Conservation (phyloP, 1,284 basidiomycete species). For the Fomitopsis pinicola region DNA sequence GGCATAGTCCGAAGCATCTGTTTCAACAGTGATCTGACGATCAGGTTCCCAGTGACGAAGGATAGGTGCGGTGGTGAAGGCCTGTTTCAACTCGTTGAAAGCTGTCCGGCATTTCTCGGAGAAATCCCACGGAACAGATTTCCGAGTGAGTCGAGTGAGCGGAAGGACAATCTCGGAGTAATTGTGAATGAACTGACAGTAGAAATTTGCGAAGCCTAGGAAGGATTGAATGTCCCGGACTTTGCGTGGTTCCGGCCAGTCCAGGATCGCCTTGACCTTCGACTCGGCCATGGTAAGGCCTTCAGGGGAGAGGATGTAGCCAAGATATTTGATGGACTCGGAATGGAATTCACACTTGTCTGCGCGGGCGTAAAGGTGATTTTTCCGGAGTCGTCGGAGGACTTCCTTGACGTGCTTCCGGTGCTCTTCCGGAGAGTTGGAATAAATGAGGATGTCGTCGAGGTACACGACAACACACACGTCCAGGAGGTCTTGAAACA, state of each 20-base stretch:
- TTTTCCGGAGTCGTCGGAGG: not conserved
- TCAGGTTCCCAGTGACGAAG: slow-evolving; percentile 28
- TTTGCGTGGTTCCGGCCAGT: slow-evolving; percentile 34
- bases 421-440: slow-evolving; percentile 18
- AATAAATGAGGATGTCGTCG: slow-evolving; percentile 25
- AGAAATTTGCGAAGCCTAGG: slow-evolving; percentile 36
- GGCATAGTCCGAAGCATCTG: slow-evolving; percentile 22
- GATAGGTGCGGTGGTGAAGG: slow-evolving; percentile 18
- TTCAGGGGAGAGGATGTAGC: slow-evolving; percentile 29
- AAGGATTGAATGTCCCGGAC: slow-evolving; percentile 29
- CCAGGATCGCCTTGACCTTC: slow-evolving; percentile 33
- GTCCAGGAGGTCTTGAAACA: slow-evolving; percentile 3
- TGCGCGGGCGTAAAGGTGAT: slow-evolving; percentile 16
- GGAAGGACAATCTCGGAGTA: slow-evolving; percentile 25
- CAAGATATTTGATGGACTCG: slow-evolving; percentile 35
- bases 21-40: slow-evolving; percentile 14
- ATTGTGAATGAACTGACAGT: slow-evolving; percentile 33
- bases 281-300: slow-evolving; percentile 34
- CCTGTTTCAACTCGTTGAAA: not conserved
- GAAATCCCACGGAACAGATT: slow-evolving; percentile 24
- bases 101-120: not conserved
- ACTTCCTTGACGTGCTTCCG: slow-evolving; percentile 16
- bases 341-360: slow-evolving; percentile 36
- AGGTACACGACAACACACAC: slow-evolving; percentile 20
- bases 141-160: slow-evolving; percentile 22